Base-by-base conservation (phyloP, 176 grass and related monocot species). In the Cenchrus fungigraminus region DNA sequence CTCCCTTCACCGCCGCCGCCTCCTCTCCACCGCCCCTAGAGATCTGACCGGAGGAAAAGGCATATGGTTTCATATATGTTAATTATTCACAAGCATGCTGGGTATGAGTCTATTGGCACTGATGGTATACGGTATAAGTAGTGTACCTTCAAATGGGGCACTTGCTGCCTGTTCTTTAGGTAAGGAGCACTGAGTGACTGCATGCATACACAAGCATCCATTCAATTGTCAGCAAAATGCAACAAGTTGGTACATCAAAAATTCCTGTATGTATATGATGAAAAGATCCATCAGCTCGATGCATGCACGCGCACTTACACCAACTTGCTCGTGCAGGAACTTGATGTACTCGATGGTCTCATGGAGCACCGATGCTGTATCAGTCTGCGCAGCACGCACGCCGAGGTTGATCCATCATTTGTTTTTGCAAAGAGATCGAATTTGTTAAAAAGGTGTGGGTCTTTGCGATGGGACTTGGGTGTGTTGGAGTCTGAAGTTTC, bases 321-420 rank as follows among this genome's bases (percentile, higher is more conserved):
- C 90, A 83, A 99, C 97, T 99, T 99, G 93, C 2, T 91, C 91
- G 17, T 99, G 97, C 73, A 99, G 93, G 79, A 92, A 99, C 86
- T 94, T 99, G 84, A 99, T 94, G 93, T 99, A 99, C 65, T 96
- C 97, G 61, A 99, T 96, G 51, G 97, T 92, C 88, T 99, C 97
- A 61, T 94, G 93, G 60, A 99, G 91, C 89, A 99, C 97, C 57
- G 97, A 99, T 73, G 97, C 97, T 28, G 97, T 99, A 64, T 99
- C 97, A 71, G 97, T 99, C 97, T 99, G 91, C 54, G 16, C 28
- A 37, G 43, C 76, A 68, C 40, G 76, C 82, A 74, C 74, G 59
- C 60, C 67, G 68, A 87, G 53, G 53, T 82, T 68, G 71, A 82
- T 82, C 79, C 3, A 69, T 87, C 62, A 67, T 54, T 81, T 75